Evolutionary conservation across 768 basidiomycete genomes (phyloP).

Genomic region (Tylopilus cervinicoccineus): DNA sequence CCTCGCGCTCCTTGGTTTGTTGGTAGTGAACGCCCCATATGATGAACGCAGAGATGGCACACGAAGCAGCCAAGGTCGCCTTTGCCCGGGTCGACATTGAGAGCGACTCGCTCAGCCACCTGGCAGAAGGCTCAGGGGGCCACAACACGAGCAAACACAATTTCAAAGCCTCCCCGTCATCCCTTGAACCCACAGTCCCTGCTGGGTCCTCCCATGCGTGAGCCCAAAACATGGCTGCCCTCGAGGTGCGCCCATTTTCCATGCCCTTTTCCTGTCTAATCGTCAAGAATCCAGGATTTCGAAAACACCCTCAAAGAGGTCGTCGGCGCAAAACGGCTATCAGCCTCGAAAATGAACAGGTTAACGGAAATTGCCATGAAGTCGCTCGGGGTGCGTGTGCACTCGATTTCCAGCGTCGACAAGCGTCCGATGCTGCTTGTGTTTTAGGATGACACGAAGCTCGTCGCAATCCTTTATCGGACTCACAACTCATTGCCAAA

Average conservation of each 20-base stretch:
- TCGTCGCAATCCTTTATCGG: conserved; percentile 86
- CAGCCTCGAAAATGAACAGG: conserved; percentile 77
- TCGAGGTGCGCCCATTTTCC: conserved; percentile 33
- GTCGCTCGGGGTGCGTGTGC: conserved; percentile 63
- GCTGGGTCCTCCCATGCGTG: conserved; percentile 19
- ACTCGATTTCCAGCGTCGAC: neutral
- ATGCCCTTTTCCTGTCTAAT: conserved; percentile 3
- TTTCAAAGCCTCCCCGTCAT: conserved; percentile 8
- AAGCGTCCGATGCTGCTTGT: neutral
- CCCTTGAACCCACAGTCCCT: conserved; percentile 4
- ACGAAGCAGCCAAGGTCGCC: conserved; percentile 64
- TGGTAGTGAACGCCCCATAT: conserved; percentile 90
- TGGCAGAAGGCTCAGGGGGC: neutral
- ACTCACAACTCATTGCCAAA: conserved; percentile 77
- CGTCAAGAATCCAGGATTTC: conserved; percentile 55
- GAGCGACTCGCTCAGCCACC: conserved; percentile 17
- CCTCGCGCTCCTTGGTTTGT: conserved; percentile 80
- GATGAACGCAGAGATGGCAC: conserved; percentile 59
- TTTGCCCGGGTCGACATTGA: conserved; percentile 69
- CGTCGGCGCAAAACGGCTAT: conserved; percentile 78
- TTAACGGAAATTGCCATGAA: conserved; percentile 76
- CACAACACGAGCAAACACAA: conserved; percentile 42
- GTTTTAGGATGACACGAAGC: conserved; percentile 72
- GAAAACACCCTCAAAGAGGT: conserved; percentile 78
- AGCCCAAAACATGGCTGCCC: conserved; percentile 35